A percentile compares a stretch with the other conserved stretches of the same genome.
phyloP scores from a whole-genome alignment of 2,329 filamentous ascomycete species.

The Trichoderma gracile region DNA sequence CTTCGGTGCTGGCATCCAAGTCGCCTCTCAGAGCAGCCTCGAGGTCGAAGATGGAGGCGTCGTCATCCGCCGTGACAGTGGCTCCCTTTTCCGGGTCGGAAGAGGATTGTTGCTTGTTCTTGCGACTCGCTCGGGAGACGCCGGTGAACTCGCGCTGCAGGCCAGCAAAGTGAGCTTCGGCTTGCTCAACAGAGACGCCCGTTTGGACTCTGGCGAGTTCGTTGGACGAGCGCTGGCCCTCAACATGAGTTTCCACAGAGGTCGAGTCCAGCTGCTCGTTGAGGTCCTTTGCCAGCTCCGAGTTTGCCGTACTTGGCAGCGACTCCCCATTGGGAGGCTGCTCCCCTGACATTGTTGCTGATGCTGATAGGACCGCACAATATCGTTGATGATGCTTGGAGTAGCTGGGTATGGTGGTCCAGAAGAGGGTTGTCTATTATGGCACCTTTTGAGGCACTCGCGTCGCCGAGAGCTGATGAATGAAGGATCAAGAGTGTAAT shows the following conservation, averaged over 20 bases:
- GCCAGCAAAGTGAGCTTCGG: slow-evolving; percentile 69
- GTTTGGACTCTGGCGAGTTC: slow-evolving; percentile 15
- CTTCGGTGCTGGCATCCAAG: slow-evolving; percentile 68
- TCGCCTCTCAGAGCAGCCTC: slow-evolving; percentile 72
- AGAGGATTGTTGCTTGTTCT: slow-evolving; percentile 30
- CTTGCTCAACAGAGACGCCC: slow-evolving; percentile 65
- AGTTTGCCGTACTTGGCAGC: slow-evolving; percentile 4
- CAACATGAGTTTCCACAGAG: slow-evolving; percentile 30
- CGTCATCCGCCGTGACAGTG: slow-evolving; percentile 42
- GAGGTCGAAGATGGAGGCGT: slow-evolving; percentile 66
- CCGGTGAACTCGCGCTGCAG: slow-evolving; percentile 63
- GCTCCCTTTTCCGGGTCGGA: slow-evolving; percentile 61
- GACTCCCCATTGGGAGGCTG: slow-evolving; percentile 10
- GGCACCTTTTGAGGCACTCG: slow-evolving; percentile 8
- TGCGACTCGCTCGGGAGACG: slow-evolving; percentile 53
- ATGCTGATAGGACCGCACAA: neutral
- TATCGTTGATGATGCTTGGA: neutral
- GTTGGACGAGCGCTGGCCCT: slow-evolving; percentile 30
- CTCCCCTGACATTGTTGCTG: slow-evolving; percentile 17
- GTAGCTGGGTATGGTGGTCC: neutral
- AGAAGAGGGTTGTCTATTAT: neutral
- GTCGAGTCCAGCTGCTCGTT: slow-evolving; percentile 34
- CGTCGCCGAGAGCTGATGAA: slow-evolving; percentile 2
- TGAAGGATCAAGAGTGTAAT: neutral
- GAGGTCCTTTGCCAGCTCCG: slow-evolving; percentile 8